Evolutionary conservation across 2,329 filamentous ascomycete species (phyloP).

Genomic region (Phyllosticta citriasiana): DNA sequence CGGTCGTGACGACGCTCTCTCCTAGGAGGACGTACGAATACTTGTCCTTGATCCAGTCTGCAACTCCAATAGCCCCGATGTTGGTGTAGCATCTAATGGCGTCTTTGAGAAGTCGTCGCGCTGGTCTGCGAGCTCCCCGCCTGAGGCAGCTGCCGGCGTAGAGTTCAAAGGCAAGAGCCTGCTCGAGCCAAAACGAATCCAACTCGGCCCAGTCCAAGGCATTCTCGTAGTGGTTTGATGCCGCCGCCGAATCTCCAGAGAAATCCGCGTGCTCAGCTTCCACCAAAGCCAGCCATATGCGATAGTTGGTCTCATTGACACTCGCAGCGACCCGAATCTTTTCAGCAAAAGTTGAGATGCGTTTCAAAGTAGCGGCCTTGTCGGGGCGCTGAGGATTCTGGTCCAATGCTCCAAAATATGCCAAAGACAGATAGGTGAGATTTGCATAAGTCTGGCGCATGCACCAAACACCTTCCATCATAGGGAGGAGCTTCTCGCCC

Average conservation of each 20-base stretch:
- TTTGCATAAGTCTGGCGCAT: conserved; percentile 33
- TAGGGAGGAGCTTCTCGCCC: conserved; percentile 31
- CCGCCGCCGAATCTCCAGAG: conserved; percentile 39
- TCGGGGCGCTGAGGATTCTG: conserved; percentile 28
- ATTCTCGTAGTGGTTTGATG: conserved; percentile 57
- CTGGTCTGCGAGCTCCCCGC: conserved; percentile 54
- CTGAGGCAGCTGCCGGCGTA: conserved; percentile 63
- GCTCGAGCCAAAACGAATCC: conserved; percentile 58
- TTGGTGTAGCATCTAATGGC: conserved; percentile 58
- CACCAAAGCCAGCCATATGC: conserved; percentile 57
- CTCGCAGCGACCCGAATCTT: conserved; percentile 55
- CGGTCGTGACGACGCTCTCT: conserved; percentile 48
- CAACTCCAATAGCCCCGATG: conserved; percentile 59
- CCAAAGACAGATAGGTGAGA: conserved; percentile 34
- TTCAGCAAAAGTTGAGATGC: conserved; percentile 46
- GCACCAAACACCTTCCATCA: conserved; percentile 34
- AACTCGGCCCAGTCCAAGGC: conserved; percentile 62
- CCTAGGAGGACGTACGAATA: conserved; percentile 58
- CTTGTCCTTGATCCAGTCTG: conserved; percentile 56
- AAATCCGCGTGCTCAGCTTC: conserved; percentile 61
- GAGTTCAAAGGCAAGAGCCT: conserved; percentile 63
- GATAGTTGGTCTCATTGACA: conserved; percentile 61
- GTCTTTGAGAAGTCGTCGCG: conserved; percentile 58
- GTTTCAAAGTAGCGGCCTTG: conserved; percentile 39
- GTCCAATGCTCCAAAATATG: conserved; percentile 30